Evolutionary conservation across 257 asterid species (phyloP).

Genomic region (Paraleonurus japonicus): DNA sequence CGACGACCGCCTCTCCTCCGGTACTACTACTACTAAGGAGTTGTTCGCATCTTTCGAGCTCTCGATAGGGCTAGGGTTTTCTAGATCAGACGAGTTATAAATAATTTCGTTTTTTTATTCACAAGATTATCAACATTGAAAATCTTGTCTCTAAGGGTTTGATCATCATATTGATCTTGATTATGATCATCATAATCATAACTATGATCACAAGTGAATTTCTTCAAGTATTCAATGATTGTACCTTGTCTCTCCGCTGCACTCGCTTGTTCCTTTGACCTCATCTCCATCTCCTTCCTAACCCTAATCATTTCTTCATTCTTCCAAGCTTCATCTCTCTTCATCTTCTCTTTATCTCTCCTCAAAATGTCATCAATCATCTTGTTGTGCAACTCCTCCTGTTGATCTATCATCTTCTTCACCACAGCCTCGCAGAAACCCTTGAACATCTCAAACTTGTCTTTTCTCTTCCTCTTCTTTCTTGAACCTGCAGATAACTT

Average conservation of each 20-base stretch:
- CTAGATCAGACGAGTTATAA: background rate
- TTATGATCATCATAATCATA: too few species aligned
- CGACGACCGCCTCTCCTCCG: too few species aligned
- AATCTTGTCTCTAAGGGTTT: conserved; percentile 18
- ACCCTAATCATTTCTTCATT: conserved; percentile 46
- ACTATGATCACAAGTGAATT: conserved; percentile 25
- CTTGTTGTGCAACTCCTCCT: conserved; percentile 62
- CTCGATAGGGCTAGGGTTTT: conserved; percentile 28
- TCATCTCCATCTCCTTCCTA: conserved; percentile 39
- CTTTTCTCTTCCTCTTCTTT: conserved; percentile 48
- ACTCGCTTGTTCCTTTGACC: conserved; percentile 47
- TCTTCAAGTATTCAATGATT: conserved; percentile 51
- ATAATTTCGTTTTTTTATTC: background rate
- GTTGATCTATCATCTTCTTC: conserved; percentile 55
- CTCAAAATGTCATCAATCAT: conserved; percentile 47
- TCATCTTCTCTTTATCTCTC: conserved; percentile 54
- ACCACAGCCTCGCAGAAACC: conserved; percentile 50
- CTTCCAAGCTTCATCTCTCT: conserved; percentile 65
- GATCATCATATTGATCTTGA: background rate
- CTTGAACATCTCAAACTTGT: conserved; percentile 49
- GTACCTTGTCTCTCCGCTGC: conserved; percentile 52
- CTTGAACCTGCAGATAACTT: background rate
- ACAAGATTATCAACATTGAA: conserved; percentile 8
- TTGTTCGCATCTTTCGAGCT: too few species aligned
- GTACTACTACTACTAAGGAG: too few species aligned